phyloP scores from a whole-genome alignment of 2,329 filamentous ascomycete genomes.

The Colletotrichum incanum region DNA sequence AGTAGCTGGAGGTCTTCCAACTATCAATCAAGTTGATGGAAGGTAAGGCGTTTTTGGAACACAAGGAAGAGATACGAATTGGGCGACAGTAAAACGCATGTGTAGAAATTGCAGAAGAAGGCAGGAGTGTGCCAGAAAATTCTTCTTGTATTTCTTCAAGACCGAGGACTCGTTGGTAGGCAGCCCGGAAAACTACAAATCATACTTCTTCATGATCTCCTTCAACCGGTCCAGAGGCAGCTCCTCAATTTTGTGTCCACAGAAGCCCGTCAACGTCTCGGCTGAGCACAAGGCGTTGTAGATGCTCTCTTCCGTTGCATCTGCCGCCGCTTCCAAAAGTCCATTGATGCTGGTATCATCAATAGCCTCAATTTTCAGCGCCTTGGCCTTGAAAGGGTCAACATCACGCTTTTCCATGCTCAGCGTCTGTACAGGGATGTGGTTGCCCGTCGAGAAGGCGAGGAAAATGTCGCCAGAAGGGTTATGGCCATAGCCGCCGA shows the following conservation, averaged over 20 bases:
- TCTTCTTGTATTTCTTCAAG: too few species aligned
- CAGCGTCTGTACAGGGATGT: conserved; percentile 62
- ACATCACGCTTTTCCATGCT: conserved; percentile 50
- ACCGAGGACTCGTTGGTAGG: neutral
- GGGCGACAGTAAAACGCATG: neutral
- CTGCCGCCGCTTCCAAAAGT: conserved; percentile 73
- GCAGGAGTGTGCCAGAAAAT: too few species aligned
- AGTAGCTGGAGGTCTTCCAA: neutral
- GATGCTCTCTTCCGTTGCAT: conserved; percentile 77
- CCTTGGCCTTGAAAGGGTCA: conserved; percentile 58
- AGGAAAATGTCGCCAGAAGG: conserved; percentile 78
- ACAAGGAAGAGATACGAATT: neutral
- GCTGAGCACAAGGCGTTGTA: conserved; percentile 76
- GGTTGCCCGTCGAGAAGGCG: conserved; percentile 75
- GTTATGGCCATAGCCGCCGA: conserved; percentile 75
- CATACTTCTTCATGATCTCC: conserved; percentile 60
- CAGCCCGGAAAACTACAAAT: neutral
- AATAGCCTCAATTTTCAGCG: conserved; percentile 60
- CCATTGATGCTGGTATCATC: conserved; percentile 74
- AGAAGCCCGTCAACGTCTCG: conserved; percentile 70
- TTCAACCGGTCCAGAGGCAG: conserved; percentile 64
- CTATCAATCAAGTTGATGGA: neutral
- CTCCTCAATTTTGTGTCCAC: conserved; percentile 65
- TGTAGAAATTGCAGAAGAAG: neutral
- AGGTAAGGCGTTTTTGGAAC: too few species aligned